Base-by-base conservation (phyloP, 1,284 basidiomycete genomes). In the Cystobasidiaceae sp. region DNA sequence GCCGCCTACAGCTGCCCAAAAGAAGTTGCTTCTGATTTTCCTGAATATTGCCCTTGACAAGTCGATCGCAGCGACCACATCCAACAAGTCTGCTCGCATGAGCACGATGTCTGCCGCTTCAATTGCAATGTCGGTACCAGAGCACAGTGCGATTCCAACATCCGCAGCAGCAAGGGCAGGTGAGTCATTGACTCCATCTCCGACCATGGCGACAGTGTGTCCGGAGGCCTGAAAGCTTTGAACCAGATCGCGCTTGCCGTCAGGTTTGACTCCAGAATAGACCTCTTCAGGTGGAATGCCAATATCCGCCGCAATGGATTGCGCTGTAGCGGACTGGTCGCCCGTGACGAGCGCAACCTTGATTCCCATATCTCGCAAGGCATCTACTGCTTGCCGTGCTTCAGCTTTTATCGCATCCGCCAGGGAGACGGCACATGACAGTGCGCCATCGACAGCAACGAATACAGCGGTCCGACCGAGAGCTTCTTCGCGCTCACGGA, bases 111-210 rank as follows among this genome's bases (percentile, higher is more conserved):
- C 92, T 7, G 96, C 96, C 0, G 96, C 94, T 79, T 97, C 94
- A 67, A 99, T 88, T 3, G 96, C 96, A 39, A 98, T 90, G 25
- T 92, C 93, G 5, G 96, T 93, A 23, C 96, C 96, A 0, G 90
- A 90, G 19, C 90, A 91, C 0, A 99, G 84, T 0, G 96, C 96
- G 68, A 99, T 94, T 25, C 96, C 96, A 32, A 98, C 88, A 1
- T 91, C 90, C 0, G 94, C 90, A 2, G 89, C 90, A 17, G 94
- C 93, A 1, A 98, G 85, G 0, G 94, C 96, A 0, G 93, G 94
- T 0, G 93, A 94, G 76, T 99, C 96, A 77, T 99, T 98, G 79
- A 98, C 96, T 19, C 96, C 96, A 76, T 99, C 96, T 21, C 96
- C 96, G 51, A 99, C 93, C 92, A 96, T 94, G 0, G 90, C 93